Evolutionary conservation across 176 grass and related monocot species (phyloP).

Genomic region (Alloteropsis semialata): DNA sequence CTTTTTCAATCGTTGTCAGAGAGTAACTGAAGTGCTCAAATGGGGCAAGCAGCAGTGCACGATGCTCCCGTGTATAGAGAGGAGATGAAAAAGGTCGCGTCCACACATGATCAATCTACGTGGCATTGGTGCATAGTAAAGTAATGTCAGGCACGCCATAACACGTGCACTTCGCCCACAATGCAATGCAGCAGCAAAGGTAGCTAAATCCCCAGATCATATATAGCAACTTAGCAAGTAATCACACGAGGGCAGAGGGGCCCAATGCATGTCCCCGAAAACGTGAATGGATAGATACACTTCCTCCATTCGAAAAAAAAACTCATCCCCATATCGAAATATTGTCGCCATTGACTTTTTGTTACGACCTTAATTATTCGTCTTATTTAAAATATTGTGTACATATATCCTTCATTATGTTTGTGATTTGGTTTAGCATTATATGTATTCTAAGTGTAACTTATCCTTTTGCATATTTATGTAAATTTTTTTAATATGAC

Average conservation of each 20-base stretch:
- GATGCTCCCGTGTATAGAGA: constrained; percentile 33
- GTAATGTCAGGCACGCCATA: constrained; percentile 11
- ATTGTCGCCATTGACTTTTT: no score
- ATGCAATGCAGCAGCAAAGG: not conserved
- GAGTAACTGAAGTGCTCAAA: constrained; percentile 35
- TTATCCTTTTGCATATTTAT: no score
- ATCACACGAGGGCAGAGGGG: not conserved
- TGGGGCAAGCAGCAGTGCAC: constrained; percentile 2
- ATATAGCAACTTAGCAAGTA: not conserved
- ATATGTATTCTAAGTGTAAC: no score
- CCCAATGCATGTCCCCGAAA: constrained; percentile 3
- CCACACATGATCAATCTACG: not conserved
- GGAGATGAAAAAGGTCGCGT: not conserved
- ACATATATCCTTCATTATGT: no score
- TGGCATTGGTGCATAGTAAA: not conserved
- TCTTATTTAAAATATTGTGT: no score
- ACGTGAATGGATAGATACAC: not conserved
- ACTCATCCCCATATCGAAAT: no score
- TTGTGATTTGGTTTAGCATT: no score
- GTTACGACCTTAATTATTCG: no score
- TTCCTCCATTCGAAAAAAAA: no score
- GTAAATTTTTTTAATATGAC: no score
- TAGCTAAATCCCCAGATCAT: not conserved
- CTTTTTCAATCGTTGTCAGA: not conserved
- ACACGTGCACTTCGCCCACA: not conserved